These are phyloP conservation scores for Hypholoma fasciculare DNA, from an alignment of 768 basidiomycete species.

Conservation along the genomic window DNA sequence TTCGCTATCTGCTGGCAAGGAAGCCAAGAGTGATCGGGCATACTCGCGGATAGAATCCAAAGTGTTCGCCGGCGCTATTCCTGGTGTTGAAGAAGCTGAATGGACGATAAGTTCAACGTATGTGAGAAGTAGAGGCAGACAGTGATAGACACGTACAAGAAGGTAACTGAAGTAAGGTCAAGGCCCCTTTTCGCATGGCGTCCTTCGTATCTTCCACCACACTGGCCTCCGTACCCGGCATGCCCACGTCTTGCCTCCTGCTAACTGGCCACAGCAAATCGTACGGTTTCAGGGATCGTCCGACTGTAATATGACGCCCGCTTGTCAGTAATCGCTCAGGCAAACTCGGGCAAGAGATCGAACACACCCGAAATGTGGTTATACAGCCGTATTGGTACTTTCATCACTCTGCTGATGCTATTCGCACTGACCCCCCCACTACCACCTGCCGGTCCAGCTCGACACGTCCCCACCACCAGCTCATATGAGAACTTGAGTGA, in stretches of 20 bases:
- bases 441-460: slow-evolving; percentile 43
- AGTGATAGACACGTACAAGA: slow-evolving; percentile 21
- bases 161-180: slow-evolving; percentile 12
- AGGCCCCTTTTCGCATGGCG: slow-evolving; percentile 6
- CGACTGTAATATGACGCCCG: slow-evolving; percentile 35
- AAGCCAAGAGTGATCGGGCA: slow-evolving; percentile 48
- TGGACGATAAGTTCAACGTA: neutral
- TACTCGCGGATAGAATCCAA: slow-evolving; percentile 53
- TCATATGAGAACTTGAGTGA: slow-evolving; percentile 87
- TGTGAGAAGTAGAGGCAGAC: neutral
- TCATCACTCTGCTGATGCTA: slow-evolving; percentile 77
- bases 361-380: slow-evolving; percentile 78
- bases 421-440: slow-evolving; percentile 38
- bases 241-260: slow-evolving; percentile 32
- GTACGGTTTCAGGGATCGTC: slow-evolving; percentile 61
- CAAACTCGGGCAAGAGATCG: slow-evolving; percentile 16
- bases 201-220: slow-evolving; percentile 33
- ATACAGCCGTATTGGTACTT: slow-evolving; percentile 89
- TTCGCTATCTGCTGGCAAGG: slow-evolving; percentile 34
- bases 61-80: slow-evolving; percentile 21
- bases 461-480: slow-evolving; percentile 85
- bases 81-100: slow-evolving; percentile 7
- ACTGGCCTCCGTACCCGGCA: slow-evolving; percentile 35
- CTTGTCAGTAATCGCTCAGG: neutral
- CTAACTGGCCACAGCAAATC: slow-evolving; percentile 82